Percentiles rank a stretch among this genome's conserved stretches.
Conservation (phyloP, 2,329 filamentous ascomycete genomes). For the Calonectria ilicicola region DNA sequence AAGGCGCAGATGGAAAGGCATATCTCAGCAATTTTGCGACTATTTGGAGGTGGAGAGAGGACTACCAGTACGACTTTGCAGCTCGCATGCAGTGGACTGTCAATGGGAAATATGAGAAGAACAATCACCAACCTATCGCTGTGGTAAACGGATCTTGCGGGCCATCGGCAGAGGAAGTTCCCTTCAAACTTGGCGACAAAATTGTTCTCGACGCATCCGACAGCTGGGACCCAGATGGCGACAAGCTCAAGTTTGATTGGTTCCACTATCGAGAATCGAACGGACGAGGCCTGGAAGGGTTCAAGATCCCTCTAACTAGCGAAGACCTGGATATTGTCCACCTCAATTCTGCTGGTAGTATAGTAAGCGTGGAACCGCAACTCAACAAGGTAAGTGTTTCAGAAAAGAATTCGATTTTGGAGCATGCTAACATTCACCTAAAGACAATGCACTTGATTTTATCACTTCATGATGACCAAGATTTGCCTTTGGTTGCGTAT, state of each 20-base stretch:
- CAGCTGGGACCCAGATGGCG: background rate
- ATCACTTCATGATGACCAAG: background rate
- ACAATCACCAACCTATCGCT: background rate
- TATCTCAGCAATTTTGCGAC: slow-evolving; percentile 47
- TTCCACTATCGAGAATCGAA: background rate
- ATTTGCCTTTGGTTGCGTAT: background rate
- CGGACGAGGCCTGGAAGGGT: background rate
- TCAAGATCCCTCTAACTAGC: background rate
- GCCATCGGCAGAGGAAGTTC: background rate
- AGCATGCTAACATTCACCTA: background rate
- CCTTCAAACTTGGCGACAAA: background rate
- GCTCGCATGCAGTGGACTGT: slow-evolving; percentile 55
- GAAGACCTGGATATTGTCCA: background rate
- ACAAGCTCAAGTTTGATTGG: background rate
- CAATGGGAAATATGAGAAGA: background rate
- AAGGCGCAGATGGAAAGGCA: slow-evolving; percentile 36
- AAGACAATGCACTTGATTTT: background rate
- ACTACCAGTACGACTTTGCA: slow-evolving; percentile 57
- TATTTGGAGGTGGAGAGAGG: slow-evolving; percentile 56
- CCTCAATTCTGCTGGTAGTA: background rate
- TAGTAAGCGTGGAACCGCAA: background rate
- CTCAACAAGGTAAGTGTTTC: background rate
- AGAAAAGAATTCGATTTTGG: background rate
- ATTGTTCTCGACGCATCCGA: background rate
- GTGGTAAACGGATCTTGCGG: background rate